Conservation (phyloP, 352 stramenopile species). For the Pythium dissotocum region DNA sequence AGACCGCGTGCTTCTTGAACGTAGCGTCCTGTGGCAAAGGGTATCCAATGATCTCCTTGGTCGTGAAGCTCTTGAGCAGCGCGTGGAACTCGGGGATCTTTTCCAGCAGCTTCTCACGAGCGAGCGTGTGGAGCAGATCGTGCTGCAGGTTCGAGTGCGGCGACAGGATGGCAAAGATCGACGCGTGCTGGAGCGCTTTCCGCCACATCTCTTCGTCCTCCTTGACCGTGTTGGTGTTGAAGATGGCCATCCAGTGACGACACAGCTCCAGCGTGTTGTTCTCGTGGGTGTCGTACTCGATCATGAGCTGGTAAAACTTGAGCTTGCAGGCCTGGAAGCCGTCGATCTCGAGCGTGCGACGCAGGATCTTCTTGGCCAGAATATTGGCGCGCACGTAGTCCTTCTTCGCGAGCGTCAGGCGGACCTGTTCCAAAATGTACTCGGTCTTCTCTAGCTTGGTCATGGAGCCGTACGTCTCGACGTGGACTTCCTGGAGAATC, state of each 20-base stretch:
- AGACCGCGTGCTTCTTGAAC: slow-evolving; percentile 85
- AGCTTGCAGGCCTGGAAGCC: slow-evolving; percentile 96
- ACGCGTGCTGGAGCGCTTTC: slow-evolving; percentile 72
- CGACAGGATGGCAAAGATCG: slow-evolving; percentile 78
- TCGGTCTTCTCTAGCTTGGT: slow-evolving; percentile 98
- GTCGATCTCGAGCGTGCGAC: slow-evolving; percentile 92
- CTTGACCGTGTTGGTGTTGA: slow-evolving; percentile 75
- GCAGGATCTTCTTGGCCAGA: slow-evolving; percentile 96
- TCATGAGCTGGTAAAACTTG: slow-evolving; percentile 96
- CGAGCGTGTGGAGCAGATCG: slow-evolving; percentile 72
- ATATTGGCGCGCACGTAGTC: slow-evolving; percentile 97
- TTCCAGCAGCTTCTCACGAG: slow-evolving; percentile 59
- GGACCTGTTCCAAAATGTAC: slow-evolving; percentile 98
- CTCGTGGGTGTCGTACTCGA: slow-evolving; percentile 95
- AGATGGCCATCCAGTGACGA: slow-evolving; percentile 85
- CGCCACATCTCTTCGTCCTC: slow-evolving; percentile 68
- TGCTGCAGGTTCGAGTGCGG: slow-evolving; percentile 77
- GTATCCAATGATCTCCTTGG: slow-evolving; percentile 96
- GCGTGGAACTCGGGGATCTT: slow-evolving; percentile 64
- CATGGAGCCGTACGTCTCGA: slow-evolving; percentile 98
- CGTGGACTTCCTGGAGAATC: slow-evolving; percentile 97
- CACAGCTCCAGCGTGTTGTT: slow-evolving; percentile 96
- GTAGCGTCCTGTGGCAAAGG: slow-evolving; percentile 88
- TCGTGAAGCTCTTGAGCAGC: slow-evolving; percentile 91
- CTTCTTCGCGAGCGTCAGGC: slow-evolving; percentile 95